Evolutionary conservation across 2,329 filamentous ascomycete species (phyloP), one percentile per base, ranked within the genome.

Genomic region (Paracorniculantispora psalliotae): DNA sequence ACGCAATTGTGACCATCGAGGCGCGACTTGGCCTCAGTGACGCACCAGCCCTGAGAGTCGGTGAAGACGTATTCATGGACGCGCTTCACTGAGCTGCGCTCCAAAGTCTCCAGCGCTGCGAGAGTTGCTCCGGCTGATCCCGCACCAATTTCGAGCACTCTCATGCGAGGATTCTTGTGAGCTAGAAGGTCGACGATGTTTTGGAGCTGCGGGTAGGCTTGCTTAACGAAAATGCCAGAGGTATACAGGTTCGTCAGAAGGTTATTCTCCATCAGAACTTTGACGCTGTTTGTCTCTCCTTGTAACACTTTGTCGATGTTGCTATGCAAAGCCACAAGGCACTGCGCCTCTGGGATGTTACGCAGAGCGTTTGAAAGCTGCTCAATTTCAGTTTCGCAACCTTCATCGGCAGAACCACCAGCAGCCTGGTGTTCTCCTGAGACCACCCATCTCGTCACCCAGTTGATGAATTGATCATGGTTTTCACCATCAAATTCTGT

Each of bases 41-140:
- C 74, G 62, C 74, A 74, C 2, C 68, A 69, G 3, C 68, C 51
- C 1, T 72, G 72, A 4, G 76, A 70, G 49, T 79, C 76, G 0
- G 77, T 79, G 63, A 71, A 79, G n/a, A 26, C 19, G 44, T 53
- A 53, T 4, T 47, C 25, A 1, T 69, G 72, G 59, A 77, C 79
- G 3, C 17, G 68, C 48, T 62, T 57, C n/a, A 53, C 28, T 2
- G n/a, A 62, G 25, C 41, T 53, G 23, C 2, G 23, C 17, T 8
- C 23, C 1, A 60, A 39, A 6, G 51, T 58, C 44, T n/a, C 47
- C 49, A 61, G 49, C 8, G 26, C 50, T 23, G 19, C 13, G 25
- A 26, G 28, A 13, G 57, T 55, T 2, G 2, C 65, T 64, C 26
- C 77, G 2, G 73, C 76, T 1, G 72, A 75, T 1, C 76, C 75